These are phyloP conservation scores for Biscogniauxia mediterranea DNA, from an alignment of 2,329 filamentous ascomycete species.

Conservation along the genomic window DNA sequence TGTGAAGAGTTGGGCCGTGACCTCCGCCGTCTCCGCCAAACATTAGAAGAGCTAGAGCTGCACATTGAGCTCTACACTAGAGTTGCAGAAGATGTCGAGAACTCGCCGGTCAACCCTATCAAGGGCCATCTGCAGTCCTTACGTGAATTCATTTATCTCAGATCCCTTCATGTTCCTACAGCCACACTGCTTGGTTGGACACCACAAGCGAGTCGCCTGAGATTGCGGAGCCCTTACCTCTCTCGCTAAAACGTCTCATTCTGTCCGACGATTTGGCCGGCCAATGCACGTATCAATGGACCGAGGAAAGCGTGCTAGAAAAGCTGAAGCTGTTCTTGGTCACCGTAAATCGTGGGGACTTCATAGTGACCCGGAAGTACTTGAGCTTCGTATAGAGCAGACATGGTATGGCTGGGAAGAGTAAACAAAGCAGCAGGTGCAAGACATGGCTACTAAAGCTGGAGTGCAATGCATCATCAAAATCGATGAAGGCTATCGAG, in stretches of 20 bases:
- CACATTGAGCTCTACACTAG: too few relatives aligned
- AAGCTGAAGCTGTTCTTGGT: not conserved
- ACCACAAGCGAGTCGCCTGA: not conserved
- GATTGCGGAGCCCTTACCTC: not conserved
- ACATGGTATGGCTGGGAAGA: not conserved
- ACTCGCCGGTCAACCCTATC: too few relatives aligned
- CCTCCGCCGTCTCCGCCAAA: too few relatives aligned
- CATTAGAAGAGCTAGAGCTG: too few relatives aligned
- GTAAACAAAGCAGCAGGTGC: not conserved
- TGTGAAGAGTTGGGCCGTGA: too few relatives aligned
- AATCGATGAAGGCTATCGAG: too few relatives aligned
- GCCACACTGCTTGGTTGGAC: not conserved
- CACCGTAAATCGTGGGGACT: not conserved
- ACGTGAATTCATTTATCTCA: not conserved
- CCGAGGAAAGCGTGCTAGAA: not conserved
- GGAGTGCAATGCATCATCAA: not conserved
- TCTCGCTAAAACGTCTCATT: not conserved
- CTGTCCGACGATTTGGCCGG: not conserved
- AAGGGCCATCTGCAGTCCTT: not conserved
- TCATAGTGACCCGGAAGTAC: not conserved
- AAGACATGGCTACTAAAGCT: not conserved
- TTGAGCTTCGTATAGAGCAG: not conserved
- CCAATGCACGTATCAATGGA: not conserved
- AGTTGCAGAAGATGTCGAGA: not conserved
- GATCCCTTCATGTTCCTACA: not conserved